Evolutionary conservation across 2,329 filamentous ascomycete species (phyloP).

Genomic region (Aureobasidium sp.): DNA sequence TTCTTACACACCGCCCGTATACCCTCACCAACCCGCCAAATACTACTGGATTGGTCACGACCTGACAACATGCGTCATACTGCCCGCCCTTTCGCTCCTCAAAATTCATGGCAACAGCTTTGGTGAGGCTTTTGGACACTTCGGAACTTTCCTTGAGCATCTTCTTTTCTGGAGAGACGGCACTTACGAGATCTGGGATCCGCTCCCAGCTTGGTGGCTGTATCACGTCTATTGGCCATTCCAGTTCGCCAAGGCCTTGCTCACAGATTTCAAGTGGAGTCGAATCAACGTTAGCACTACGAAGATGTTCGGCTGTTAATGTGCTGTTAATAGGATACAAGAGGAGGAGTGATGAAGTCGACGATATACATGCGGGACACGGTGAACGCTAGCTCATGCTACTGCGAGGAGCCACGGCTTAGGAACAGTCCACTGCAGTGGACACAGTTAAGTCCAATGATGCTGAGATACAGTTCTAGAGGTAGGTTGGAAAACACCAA

Average conservation of each 20-base stretch:
- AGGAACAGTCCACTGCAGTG: neutral
- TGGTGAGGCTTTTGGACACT: conserved; percentile 18
- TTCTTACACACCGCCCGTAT: conserved; percentile 17
- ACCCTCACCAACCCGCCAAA: conserved; percentile 16
- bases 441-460: neutral
- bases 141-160: conserved; percentile 31
- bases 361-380: neutral
- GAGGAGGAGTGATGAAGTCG: neutral
- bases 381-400: neutral
- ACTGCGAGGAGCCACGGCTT: too few relatives aligned
- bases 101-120: conserved; percentile 18
- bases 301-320: conserved; percentile 43
- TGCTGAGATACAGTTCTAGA: neutral
- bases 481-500: neutral
- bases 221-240: conserved; percentile 47
- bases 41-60: conserved; percentile 65
- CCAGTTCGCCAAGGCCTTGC: conserved; percentile 40
- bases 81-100: conserved; percentile 37
- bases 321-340: neutral
- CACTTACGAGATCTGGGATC: conserved; percentile 41
- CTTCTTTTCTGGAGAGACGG: conserved; percentile 41
- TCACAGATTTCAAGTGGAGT: conserved; percentile 47
- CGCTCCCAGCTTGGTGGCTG: conserved; percentile 41
- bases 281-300: conserved; percentile 60
- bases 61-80: conserved; percentile 43